These are phyloP conservation scores for Ogataea salicorniae DNA, from an alignment of 805 yeast genomes.

Conservation along the genomic window DNA sequence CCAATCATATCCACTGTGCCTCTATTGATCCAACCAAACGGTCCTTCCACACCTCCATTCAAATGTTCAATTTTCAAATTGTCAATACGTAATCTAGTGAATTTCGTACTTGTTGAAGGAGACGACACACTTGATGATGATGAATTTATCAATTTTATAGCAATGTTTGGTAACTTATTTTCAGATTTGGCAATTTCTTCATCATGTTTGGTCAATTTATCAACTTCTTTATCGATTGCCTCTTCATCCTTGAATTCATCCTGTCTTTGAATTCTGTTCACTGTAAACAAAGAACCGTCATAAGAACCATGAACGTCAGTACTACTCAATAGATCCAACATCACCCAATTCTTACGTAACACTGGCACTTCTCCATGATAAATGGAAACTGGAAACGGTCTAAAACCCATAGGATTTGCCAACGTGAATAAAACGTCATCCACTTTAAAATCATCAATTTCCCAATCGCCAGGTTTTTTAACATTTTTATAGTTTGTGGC, in stretches of 20 bases:
- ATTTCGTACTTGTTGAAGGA: conserved; percentile 30
- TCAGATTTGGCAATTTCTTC: not conserved
- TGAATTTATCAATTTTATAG: conserved; percentile 33
- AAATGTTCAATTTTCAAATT: conserved; percentile 82
- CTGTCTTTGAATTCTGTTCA: conserved; percentile 69
- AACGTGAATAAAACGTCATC: conserved; percentile 82
- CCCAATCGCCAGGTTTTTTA: conserved; percentile 86
- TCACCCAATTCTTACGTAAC: conserved; percentile 88
- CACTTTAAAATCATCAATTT: conserved; percentile 74
- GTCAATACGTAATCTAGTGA: conserved; percentile 79
- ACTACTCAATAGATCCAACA: conserved; percentile 81
- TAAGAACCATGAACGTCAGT: conserved; percentile 83
- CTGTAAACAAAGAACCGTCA: conserved; percentile 88
- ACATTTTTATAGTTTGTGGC: conserved; percentile 75
- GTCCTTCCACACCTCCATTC: conserved; percentile 86
- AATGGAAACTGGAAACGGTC: conserved; percentile 84
- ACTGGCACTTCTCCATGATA: conserved; percentile 77
- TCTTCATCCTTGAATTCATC: conserved; percentile 39
- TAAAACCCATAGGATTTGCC: conserved; percentile 72
- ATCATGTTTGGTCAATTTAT: conserved; percentile 7
- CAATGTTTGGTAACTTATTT: not conserved
- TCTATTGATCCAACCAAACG: conserved; percentile 93
- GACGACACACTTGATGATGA: not conserved
- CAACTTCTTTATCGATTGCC: conserved; percentile 22
- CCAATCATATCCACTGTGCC: conserved; percentile 74